phyloP scores from a whole-genome alignment of 257 asterid species.

The Capsicum rhomboideum region DNA sequence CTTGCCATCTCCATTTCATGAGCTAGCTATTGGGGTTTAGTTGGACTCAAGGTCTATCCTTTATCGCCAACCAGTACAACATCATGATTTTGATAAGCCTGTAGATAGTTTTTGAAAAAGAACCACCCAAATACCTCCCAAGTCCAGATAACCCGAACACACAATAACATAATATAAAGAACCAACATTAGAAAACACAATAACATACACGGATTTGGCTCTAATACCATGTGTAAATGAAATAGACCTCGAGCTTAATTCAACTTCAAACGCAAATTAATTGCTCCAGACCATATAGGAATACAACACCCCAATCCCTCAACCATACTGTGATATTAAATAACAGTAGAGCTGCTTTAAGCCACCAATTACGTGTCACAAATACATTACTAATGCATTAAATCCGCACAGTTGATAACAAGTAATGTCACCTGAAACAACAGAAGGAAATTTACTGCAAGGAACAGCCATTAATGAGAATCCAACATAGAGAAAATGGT shows the following conservation, averaged over 20 bases:
- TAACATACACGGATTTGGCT: neutral
- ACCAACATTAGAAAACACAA: neutral
- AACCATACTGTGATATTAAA: neutral
- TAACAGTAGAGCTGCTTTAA: neutral
- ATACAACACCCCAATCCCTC: neutral
- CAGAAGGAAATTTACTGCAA: neutral
- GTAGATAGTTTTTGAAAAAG: too few species aligned
- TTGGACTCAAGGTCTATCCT: neutral
- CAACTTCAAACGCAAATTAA: neutral
- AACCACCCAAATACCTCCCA: neutral
- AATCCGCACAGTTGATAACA: neutral
- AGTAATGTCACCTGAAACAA: neutral
- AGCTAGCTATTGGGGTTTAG: neutral
- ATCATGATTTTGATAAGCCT: neutral
- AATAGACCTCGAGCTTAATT: neutral
- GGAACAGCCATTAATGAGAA: neutral
- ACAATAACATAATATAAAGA: neutral
- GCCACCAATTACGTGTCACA: neutral
- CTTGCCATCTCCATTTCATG: neutral
- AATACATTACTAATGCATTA: neutral
- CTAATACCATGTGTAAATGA: neutral
- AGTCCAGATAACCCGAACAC: neutral
- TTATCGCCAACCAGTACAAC: neutral
- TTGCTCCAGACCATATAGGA: neutral
- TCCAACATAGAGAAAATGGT: neutral